A percentile compares a stretch with the other conserved stretches of the same genome.
Evolutionary conservation across 345 rosid genomes (phyloP).

Genomic region (Eucalyptus marginata): DNA sequence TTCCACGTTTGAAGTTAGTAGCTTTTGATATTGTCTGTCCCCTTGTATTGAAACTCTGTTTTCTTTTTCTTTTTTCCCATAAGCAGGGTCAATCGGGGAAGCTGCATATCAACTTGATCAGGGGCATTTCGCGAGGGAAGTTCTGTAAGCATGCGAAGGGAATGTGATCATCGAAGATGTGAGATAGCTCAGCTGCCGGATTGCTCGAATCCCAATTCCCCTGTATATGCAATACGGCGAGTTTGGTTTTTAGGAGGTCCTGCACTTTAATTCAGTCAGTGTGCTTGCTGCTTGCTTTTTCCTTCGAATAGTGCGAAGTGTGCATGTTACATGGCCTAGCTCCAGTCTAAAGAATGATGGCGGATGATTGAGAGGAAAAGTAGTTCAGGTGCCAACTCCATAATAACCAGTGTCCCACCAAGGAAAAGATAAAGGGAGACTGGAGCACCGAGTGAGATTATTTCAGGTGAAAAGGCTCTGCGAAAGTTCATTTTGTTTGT

Average conservation of each 20-base stretch:
- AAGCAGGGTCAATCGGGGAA: constrained; percentile 28
- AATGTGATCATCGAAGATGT: constrained; percentile 15
- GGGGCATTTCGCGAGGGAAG: constrained; percentile 1
- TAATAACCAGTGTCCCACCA: background rate
- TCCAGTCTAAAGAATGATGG: constrained; percentile 10
- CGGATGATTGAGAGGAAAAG: constrained; percentile 2
- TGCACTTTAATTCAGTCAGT: constrained; percentile 19
- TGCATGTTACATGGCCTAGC: constrained; percentile 8
- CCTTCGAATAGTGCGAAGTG: constrained; percentile 16
- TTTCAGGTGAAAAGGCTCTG: constrained; percentile 38
- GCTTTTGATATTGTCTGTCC: background rate
- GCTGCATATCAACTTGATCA: constrained; percentile 10
- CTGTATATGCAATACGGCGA: constrained; percentile 22
- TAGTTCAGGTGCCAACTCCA: constrained; percentile 1
- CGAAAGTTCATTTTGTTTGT: constrained; percentile 17
- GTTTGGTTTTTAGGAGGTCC: constrained; percentile 16
- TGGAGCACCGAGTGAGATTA: constrained; percentile 15
- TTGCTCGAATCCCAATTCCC: background rate
- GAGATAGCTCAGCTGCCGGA: constrained; percentile 8
- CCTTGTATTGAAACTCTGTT: background rate
- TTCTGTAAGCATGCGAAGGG: background rate
- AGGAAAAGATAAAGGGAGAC: constrained; percentile 6
- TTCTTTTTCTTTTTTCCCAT: background rate
- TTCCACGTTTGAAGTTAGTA: background rate
- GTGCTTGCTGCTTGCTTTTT: constrained; percentile 34